Conservation (phyloP, 2,329 filamentous ascomycete genomes). For the Emericellopsis cladophorae region DNA sequence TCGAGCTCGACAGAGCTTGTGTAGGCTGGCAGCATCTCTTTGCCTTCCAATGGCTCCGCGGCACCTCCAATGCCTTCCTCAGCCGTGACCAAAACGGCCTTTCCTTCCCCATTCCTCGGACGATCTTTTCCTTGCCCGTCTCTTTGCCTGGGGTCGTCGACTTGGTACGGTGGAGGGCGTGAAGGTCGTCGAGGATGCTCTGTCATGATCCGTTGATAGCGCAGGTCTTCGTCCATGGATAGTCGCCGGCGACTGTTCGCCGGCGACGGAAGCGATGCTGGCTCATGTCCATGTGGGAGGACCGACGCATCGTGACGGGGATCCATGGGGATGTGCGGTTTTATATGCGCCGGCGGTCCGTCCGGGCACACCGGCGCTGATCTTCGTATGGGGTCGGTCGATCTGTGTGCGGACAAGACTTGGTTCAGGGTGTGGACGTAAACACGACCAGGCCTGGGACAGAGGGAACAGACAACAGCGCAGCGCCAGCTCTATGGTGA, state of each 20-base stretch:
- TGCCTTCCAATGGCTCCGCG: constrained; percentile 12
- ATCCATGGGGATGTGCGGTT: constrained; percentile 15
- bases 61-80: background rate
- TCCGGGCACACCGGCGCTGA: no score
- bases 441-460: background rate
- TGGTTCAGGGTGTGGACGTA: background rate
- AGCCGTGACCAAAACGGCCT: background rate
- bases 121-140: background rate
- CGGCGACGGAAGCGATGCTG: constrained; percentile 15
- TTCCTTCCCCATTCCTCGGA: background rate
- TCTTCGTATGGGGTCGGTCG: background rate
- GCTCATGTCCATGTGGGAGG: constrained; percentile 18
- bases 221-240: constrained; percentile 42
- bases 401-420: background rate
- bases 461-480: background rate
- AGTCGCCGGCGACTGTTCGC: constrained; percentile 30
- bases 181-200: constrained; percentile 27
- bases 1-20: constrained; percentile 42
- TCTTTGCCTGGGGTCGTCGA: constrained; percentile 6
- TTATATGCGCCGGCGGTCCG: background rate
- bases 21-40: constrained; percentile 41
- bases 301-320: constrained; percentile 8
- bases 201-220: constrained; percentile 39
- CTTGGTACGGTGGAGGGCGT: constrained; percentile 33
- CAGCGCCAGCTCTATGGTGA: background rate